Percentiles rank a stretch among this genome's conserved stretches.
These are phyloP conservation scores for Blumeriella jaapii DNA, from an alignment of 2,329 filamentous ascomycete species.

Conservation along the genomic window DNA sequence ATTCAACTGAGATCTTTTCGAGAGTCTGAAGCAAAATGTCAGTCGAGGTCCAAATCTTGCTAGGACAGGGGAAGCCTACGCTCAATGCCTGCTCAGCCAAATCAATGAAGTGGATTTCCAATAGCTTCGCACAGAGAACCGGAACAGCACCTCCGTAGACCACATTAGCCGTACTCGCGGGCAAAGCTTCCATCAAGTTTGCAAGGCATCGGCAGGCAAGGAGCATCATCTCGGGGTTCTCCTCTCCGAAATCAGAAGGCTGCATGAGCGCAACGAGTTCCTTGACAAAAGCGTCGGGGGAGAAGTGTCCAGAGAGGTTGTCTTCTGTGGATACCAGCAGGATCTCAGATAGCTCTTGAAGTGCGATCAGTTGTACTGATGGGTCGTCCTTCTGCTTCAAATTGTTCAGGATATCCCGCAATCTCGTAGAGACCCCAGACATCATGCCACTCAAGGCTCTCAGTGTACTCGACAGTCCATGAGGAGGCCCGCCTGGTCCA, in stretches of 20 bases:
- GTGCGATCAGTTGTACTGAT: conserved; percentile 78
- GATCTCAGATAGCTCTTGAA: conserved; percentile 89
- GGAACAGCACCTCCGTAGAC: conserved; percentile 96
- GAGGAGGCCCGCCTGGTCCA: conserved; percentile 47
- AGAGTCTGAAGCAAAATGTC: conserved; percentile 45
- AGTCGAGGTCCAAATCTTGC: conserved; percentile 9
- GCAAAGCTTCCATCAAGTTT: conserved; percentile 94
- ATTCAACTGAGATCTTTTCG: conserved; percentile 95
- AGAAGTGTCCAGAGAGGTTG: conserved; percentile 88
- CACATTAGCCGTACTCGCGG: conserved; percentile 84
- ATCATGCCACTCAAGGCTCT: conserved; percentile 87
- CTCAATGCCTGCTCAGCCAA: conserved; percentile 93
- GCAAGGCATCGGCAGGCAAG: conserved; percentile 90
- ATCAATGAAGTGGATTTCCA: conserved; percentile 96
- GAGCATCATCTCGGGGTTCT: conserved; percentile 95
- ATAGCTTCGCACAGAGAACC: conserved; percentile 83
- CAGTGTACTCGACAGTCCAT: conserved; percentile 67
- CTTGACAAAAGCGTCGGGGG: conserved; percentile 88
- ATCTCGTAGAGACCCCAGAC: conserved; percentile 66
- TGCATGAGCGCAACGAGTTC: conserved; percentile 90
- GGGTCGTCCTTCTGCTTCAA: conserved; percentile 76
- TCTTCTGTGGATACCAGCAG: conserved; percentile 93
- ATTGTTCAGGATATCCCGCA: conserved; percentile 66
- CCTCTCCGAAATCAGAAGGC: conserved; percentile 70
- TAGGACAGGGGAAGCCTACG: conserved; percentile 31